These are phyloP conservation scores for Naganishia randhawae DNA, from an alignment of 768 basidiomycete species.

Conservation along the genomic window DNA sequence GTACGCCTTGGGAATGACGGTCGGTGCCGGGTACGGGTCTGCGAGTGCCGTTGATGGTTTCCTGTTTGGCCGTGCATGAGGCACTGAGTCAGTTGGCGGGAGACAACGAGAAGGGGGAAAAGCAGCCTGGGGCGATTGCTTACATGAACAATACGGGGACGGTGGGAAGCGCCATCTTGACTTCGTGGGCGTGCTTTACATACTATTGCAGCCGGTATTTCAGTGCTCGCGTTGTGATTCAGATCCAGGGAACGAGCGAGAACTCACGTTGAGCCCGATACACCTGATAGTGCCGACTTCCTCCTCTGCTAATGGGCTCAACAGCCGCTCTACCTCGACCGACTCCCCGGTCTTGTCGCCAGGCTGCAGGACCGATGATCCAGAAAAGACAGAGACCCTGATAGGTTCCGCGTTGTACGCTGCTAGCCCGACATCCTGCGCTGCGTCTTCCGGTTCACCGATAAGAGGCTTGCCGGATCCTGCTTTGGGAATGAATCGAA, in stretches of 20 bases:
- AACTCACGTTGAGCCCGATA: slow-evolving; percentile 50
- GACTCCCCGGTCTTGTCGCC: slow-evolving; percentile 41
- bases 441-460: slow-evolving; percentile 43
- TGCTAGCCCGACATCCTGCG: slow-evolving; percentile 49
- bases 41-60: slow-evolving; percentile 48
- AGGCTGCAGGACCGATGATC: slow-evolving; percentile 38
- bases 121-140: slow-evolving; percentile 10
- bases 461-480: slow-evolving; percentile 34
- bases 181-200: slow-evolving; percentile 45
- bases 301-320: slow-evolving; percentile 40
- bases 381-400: slow-evolving; percentile 44
- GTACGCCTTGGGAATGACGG: slow-evolving; percentile 38
- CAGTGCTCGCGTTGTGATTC: not conserved
- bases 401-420: slow-evolving; percentile 37
- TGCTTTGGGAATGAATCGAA: slow-evolving; percentile 42
- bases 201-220: slow-evolving; percentile 36
- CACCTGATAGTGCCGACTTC: slow-evolving; percentile 51
- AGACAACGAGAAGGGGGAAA: not conserved
- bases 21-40: slow-evolving; percentile 42
- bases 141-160: slow-evolving; percentile 48
- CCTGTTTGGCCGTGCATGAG: slow-evolving; percentile 2
- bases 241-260: no score
- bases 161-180: slow-evolving; percentile 39
- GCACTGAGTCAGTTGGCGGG: not conserved
- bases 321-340: slow-evolving; percentile 37